These are phyloP conservation scores for Serendipita vermifera DNA, from an alignment of 768 basidiomycete genomes.

Conservation along the genomic window DNA sequence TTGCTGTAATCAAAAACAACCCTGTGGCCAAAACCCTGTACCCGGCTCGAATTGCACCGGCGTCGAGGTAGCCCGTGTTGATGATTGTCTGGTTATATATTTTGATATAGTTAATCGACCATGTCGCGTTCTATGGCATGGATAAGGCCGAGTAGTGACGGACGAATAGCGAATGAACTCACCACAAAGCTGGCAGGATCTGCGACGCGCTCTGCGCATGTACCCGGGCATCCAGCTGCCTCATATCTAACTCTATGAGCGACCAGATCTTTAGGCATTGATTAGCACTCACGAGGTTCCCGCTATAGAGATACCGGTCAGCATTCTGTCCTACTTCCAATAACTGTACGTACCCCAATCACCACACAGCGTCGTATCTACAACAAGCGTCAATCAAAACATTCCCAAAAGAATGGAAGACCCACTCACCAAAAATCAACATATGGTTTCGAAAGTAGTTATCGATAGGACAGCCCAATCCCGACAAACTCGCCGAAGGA, in stretches of 20 bases:
- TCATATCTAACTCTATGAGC: slow-evolving; percentile 25
- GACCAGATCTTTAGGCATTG: no score
- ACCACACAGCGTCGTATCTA: slow-evolving; percentile 17
- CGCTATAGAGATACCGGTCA: slow-evolving; percentile 50
- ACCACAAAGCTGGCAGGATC: slow-evolving; percentile 63
- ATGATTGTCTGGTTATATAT: slow-evolving; percentile 52
- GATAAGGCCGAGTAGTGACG: slow-evolving; percentile 10
- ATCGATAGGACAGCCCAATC: slow-evolving; percentile 41
- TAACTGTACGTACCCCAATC: slow-evolving; percentile 20
- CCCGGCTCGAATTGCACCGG: no score
- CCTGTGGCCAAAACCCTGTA: no score
- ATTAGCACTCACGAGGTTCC: slow-evolving; percentile 27
- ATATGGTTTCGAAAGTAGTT: slow-evolving; percentile 55
- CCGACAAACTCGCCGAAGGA: slow-evolving; percentile 48
- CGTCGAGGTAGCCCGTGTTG: slow-evolving; percentile 12
- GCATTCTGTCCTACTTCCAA: no score
- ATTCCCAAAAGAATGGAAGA: neutral
- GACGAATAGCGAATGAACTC: slow-evolving; percentile 20
- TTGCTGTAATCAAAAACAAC: no score
- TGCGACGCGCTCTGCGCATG: slow-evolving; percentile 48
- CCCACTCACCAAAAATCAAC: slow-evolving; percentile 54
- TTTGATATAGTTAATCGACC: slow-evolving; percentile 68
- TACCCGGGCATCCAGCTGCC: slow-evolving; percentile 50
- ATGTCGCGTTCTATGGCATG: slow-evolving; percentile 51
- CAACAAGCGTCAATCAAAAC: neutral